Conservation (phyloP, 1,284 basidiomycete genomes). For the Tilletia indica region DNA sequence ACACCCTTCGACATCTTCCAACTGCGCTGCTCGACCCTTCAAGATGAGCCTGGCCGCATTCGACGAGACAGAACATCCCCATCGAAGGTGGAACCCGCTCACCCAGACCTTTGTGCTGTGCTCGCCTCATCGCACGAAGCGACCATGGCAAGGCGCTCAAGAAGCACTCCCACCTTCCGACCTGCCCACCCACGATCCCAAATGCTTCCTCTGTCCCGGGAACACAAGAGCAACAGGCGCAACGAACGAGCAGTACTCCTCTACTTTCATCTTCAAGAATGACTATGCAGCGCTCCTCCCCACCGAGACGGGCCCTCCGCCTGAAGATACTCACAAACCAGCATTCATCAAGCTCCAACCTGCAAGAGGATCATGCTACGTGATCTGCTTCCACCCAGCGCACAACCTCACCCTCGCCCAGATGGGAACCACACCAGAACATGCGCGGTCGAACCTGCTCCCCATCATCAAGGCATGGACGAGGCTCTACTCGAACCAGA, state of each 20-base stretch:
- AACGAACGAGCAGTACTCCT: constrained; percentile 67
- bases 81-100: constrained; percentile 52
- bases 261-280: constrained; percentile 74
- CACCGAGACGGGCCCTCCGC: constrained; percentile 23
- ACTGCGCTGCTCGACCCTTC: no score
- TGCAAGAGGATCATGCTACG: constrained; percentile 76
- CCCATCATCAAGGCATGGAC: constrained; percentile 74
- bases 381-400: constrained; percentile 82
- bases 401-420: constrained; percentile 87
- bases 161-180: constrained; percentile 33
- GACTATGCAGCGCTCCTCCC: constrained; percentile 81
- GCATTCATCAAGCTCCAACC: constrained; percentile 55
- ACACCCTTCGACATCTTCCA: no score
- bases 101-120: constrained; percentile 49
- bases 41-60: constrained; percentile 23
- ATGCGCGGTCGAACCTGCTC: constrained; percentile 65
- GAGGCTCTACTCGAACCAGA: constrained; percentile 41
- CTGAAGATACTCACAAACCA: constrained; percentile 59
- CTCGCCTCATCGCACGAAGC: constrained; percentile 52
- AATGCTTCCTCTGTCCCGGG: constrained; percentile 87
- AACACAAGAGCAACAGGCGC: constrained; percentile 76
- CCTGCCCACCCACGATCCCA: constrained; percentile 69
- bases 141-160: constrained; percentile 55
- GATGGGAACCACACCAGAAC: constrained; percentile 60
- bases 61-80: constrained; percentile 49